These are phyloP conservation scores for Sparassis latifolia DNA, from an alignment of 1,284 basidiomycete species.

Conservation along the genomic window DNA sequence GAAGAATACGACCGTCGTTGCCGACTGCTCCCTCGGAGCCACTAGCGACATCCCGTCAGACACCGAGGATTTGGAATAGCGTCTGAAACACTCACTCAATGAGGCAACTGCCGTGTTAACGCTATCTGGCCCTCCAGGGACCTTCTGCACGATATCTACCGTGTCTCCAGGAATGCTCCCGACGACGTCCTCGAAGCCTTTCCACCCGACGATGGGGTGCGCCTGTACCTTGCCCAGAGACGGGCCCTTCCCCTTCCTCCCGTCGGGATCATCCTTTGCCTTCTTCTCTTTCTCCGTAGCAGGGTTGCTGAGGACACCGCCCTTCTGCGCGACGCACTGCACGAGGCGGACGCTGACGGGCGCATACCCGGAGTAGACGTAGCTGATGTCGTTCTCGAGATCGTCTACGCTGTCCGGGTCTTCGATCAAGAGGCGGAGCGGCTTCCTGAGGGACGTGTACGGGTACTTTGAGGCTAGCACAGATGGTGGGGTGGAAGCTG, in stretches of 20 bases:
- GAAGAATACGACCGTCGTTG: conserved; percentile 93
- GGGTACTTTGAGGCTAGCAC: conserved; percentile 51
- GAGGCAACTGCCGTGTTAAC: conserved; percentile 29
- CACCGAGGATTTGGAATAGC: not conserved
- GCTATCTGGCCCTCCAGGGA: conserved; percentile 25
- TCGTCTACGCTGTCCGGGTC: conserved; percentile 74
- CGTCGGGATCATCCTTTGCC: conserved; percentile 32
- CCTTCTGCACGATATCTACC: conserved; percentile 72
- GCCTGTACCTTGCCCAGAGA: conserved; percentile 55
- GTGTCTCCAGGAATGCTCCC: conserved; percentile 78
- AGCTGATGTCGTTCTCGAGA: conserved; percentile 89
- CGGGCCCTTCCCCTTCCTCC: conserved; percentile 25
- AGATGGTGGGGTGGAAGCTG: conserved; percentile 40
- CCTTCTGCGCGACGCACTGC: conserved; percentile 89
- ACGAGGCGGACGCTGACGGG: conserved; percentile 89
- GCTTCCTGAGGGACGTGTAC: conserved; percentile 72
- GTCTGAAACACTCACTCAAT: conserved; percentile 34
- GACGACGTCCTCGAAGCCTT: conserved; percentile 90
- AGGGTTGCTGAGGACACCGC: conserved; percentile 77
- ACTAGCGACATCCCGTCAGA: conserved; percentile 27
- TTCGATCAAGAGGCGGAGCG: conserved; percentile 88
- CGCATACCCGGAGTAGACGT: conserved; percentile 95
- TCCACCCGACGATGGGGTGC: conserved; percentile 93
- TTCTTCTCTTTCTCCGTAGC: conserved; percentile 47
- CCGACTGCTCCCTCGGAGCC: conserved; percentile 44